Evolutionary conservation across 805 yeast genomes (phyloP), one percentile per base, ranked within the genome.

Genomic region (Wickerhamiella occidentalis): DNA sequence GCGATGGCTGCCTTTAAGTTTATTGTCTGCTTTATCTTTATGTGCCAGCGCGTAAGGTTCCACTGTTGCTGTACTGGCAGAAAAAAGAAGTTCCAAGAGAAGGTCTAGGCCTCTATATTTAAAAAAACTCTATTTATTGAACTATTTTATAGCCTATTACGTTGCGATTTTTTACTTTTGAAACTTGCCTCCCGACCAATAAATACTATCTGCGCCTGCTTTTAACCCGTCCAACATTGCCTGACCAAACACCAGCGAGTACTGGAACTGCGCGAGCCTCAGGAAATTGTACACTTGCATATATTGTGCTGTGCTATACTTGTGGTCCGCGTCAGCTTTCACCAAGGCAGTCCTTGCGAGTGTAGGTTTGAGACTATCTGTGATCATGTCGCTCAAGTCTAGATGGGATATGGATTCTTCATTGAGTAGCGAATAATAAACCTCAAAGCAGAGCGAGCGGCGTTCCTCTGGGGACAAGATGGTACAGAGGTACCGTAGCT

Each of bases 1-100:
- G 84, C 80, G 23, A 76, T 86, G 72, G 96, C 97, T 0, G 73
- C 80, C 6, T 80, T 85, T 64, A 71, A 96, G 54, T 82, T 90
- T 56, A 46, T 81, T 23, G 96, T 96, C 1, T 78, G 94, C 56
- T 63, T 74, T 1, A 60, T 75, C 36, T 90, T 79, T 61, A 66
- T 85, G 60, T 45, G 40, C 22, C 43, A 37, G 43, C 36, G 48
- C 13, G 29, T 45, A 9, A 25, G 23, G 8, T 45, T 45, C 17
- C 48, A 37, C 28, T 45, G 48, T 28, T 45, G 48, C 37, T 45
- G 48, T 37, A 41, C 28, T 13, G 40, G 40, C 12, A 40, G 36
- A 21, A 6, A 23, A 3, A 15, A n/a, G 15, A 28, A 11, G 33
- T 13, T 2, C 22, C 17, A 44, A 11, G 40, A 30, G n/a, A 21